Evolutionary conservation across 164 flowering plant species (phyloP), one percentile per base, ranked within the genome.

Genomic region (Kingdonia uniflora): DNA sequence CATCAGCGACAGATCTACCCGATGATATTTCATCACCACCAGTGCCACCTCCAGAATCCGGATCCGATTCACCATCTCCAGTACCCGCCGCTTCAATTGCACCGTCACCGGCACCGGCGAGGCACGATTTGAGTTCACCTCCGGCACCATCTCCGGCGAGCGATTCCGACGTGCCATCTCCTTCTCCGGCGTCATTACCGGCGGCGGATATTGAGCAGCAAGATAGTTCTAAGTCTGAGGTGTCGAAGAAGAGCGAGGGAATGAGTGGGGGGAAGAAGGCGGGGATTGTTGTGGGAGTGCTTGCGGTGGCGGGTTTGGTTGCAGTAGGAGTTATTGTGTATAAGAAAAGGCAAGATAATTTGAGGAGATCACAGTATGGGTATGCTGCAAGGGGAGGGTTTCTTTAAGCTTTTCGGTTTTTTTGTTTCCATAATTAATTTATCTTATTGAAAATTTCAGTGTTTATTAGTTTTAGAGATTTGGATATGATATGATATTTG

Each of bases 281-380:
- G 20, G 75, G 78, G n/a, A 64, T 66, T 13, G 75, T 52, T 1
- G 2, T 66, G 2, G 75, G 78, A 33, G 73, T 71, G 0, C 24
- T 71, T 1, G 40, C 54, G 14, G 78, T 51, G 6, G 78, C 46
- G 1, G 63, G 60, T 3, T 5, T 64, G 4, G 65, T 71, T 5
- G 69, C 52, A 1, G 0, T 68, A 19, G 71, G 52, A 1, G 73
- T 61, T 3, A 20, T 63, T 29, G 60, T 74, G 13, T 71, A 71
- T 67, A 68, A 65, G 69, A 71, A 71, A 42, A 60, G 78, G 21
- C 71, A 59, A 21, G 63, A 66, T 14, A 74, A 74, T 40, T 42
- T 71, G 2, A 64, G 68, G 23, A 50, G 78, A 38, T 5, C 68
- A 17, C 66, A 51, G 57, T 68, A 68, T 55, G 71, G 75, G 3